A percentile compares a stretch with the other conserved stretches of the same genome.
phyloP scores from a whole-genome alignment of 768 basidiomycete genomes.

The Boletus coccyginus region DNA sequence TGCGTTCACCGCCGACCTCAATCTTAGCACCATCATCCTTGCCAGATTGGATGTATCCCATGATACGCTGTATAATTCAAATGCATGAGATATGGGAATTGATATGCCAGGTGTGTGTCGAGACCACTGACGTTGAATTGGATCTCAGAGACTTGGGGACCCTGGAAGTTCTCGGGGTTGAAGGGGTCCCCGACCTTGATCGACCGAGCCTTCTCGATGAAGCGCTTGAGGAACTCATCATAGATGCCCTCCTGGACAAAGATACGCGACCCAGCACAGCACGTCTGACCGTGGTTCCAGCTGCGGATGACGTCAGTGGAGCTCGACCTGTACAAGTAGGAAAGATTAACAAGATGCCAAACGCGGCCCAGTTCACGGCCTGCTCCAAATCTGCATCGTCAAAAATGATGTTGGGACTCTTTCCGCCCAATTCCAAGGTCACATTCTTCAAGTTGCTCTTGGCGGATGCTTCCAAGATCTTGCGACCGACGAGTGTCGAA shows the following conservation, averaged over 20 bases:
- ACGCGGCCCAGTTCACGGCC: constrained; percentile 67
- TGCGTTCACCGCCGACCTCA: constrained; percentile 58
- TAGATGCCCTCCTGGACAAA: constrained; percentile 79
- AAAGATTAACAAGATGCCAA: constrained; percentile 67
- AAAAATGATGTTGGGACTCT: constrained; percentile 48
- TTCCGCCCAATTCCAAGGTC: constrained; percentile 57
- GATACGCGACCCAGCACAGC: constrained; percentile 79
- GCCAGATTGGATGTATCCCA: constrained; percentile 76
- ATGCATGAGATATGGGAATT: background rate
- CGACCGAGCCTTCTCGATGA: constrained; percentile 50
- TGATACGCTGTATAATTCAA: constrained; percentile 55
- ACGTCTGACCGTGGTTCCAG: constrained; percentile 75
- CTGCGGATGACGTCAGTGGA: constrained; percentile 34
- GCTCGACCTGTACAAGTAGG: constrained; percentile 2
- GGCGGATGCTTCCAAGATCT: constrained; percentile 75
- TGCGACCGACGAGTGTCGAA: constrained; percentile 74
- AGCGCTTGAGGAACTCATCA: constrained; percentile 65
- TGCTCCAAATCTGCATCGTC: constrained; percentile 46
- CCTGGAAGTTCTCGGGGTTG: constrained; percentile 55
- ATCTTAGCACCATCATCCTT: constrained; percentile 68
- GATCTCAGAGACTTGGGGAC: constrained; percentile 73
- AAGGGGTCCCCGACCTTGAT: constrained; percentile 77
- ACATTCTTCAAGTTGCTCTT: constrained; percentile 80
- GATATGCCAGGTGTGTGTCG: background rate
- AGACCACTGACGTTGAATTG: constrained; percentile 63